Percentiles rank a stretch among this genome's conserved stretches.
phyloP scores from a whole-genome alignment of 2,329 filamentous ascomycete species.

The Aureobasidium sp. region DNA sequence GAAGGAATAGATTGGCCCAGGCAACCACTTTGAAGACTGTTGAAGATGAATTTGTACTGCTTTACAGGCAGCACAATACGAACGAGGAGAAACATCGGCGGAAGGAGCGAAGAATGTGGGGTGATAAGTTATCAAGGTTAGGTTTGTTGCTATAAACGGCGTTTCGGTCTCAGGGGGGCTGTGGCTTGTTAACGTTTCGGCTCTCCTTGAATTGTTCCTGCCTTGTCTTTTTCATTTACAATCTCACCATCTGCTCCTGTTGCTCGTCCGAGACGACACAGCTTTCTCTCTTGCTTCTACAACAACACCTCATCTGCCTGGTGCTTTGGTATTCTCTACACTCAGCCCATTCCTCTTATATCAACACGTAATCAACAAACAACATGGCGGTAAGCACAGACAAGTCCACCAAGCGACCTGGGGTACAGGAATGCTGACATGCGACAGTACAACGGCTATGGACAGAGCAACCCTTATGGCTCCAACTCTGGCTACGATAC shows the following conservation, averaged over 20 bases:
- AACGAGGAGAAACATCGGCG: neutral
- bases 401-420: neutral
- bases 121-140: neutral
- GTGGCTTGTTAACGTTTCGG: conserved; percentile 7
- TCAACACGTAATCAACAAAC: conserved; percentile 1
- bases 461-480: conserved; percentile 49
- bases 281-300: neutral
- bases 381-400: conserved; percentile 16
- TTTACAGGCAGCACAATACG: neutral
- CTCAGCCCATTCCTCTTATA: neutral
- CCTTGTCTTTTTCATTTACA: conserved; percentile 2
- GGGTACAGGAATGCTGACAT: neutral
- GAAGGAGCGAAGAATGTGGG: neutral
- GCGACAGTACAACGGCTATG: conserved; percentile 38
- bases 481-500: conserved; percentile 27
- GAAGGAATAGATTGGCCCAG: neutral
- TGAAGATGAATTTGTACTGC: neutral
- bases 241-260: conserved; percentile 8
- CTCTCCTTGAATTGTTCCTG: neutral
- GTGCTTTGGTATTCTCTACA: neutral
- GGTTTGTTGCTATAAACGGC: neutral
- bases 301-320: neutral
- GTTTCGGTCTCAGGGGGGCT: neutral
- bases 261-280: conserved; percentile 5
- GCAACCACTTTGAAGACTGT: neutral